These are phyloP conservation scores for Tillandsia leiboldiana DNA, from an alignment of 176 grass and related monocot species.

Conservation along the genomic window DNA sequence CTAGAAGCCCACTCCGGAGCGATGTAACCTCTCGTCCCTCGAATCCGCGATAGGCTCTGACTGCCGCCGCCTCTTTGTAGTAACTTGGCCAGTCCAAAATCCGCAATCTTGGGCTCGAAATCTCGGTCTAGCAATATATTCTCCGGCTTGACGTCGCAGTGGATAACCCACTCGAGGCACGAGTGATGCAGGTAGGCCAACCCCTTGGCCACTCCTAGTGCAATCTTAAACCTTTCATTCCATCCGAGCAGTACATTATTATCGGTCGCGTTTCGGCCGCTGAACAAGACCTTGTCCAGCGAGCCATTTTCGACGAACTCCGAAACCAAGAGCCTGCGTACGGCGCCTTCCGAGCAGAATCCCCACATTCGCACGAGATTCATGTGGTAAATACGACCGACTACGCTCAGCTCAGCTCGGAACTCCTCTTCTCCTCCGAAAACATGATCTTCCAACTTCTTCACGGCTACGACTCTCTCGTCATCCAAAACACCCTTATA, in stretches of 20 bases:
- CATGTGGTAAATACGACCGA: constrained; percentile 47
- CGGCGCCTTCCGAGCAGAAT: constrained; percentile 24
- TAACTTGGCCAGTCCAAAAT: constrained; percentile 55
- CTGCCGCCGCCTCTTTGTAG: constrained; percentile 4
- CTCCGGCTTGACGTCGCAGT: constrained; percentile 58
- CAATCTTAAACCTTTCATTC: constrained; percentile 40
- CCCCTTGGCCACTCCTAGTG: constrained; percentile 38
- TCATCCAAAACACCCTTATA: constrained; percentile 44
- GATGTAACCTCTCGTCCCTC: constrained; percentile 58
- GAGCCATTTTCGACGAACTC: constrained; percentile 51
- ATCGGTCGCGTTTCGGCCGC: not conserved
- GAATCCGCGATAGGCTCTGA: constrained; percentile 25
- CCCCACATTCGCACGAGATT: constrained; percentile 39
- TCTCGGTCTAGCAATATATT: constrained; percentile 45
- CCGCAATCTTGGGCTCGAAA: constrained; percentile 44
- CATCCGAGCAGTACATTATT: constrained; percentile 18
- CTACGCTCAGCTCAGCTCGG: constrained; percentile 34
- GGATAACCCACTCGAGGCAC: constrained; percentile 64
- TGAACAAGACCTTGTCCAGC: constrained; percentile 28
- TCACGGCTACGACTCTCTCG: constrained; percentile 37
- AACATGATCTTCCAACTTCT: constrained; percentile 29
- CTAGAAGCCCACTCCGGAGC: constrained; percentile 50
- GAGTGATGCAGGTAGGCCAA: constrained; percentile 58
- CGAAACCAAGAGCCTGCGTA: constrained; percentile 27
- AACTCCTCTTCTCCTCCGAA: constrained; percentile 46